Evolutionary conservation across 192 early-diverging fungal genomes (phyloP), one percentile per base, ranked within the genome.

Genomic region (Spinellus fusiger): DNA sequence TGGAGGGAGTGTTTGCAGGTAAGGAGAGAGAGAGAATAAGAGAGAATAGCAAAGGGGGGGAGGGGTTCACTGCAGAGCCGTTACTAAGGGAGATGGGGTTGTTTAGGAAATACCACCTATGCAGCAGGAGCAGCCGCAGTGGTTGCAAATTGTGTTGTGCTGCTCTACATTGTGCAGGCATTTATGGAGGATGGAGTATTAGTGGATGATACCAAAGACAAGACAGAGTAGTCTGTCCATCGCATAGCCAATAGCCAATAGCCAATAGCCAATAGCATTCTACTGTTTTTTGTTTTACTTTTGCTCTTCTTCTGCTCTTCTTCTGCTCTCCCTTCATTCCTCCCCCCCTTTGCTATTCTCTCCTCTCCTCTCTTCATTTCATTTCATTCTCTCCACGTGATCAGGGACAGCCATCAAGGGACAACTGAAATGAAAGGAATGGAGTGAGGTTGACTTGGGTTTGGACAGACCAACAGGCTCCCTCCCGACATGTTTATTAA

Each of bases 101-200:
- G 29, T 7, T 37, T 66, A 76, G 79, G 79, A 6, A 81, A 81
- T 56, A 66, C 69, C 3, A 78, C 76, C 0, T 81, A 81, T 70
- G 76, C 79, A 5, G 79, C 74, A 25, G 77, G 73, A 38, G 54
- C 67, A 15, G 79, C 79, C n/a, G 79, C 76, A 12, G 53, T 71
- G 1, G 47, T 76, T n/a, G 79, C 79, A 29, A 81, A 81, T 59
- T 25, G 76, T 0, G 69, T 81, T 25, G 71, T 77, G 3, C 58
- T 81, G 46, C 64, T 64, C 0, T 81, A 81, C 55, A 69, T 81
- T 1, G 33, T 69, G 10, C 70, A 35, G 12, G 79, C 79, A 5
- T 59, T 74, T 13, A 25, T 76, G 29, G 79, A 81, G 29, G 78
- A 80, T n/a, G 54, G 33, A 6, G 25, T 27, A 35, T 7, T 15